These are phyloP conservation scores for Exidia glandulosa DNA, from an alignment of 768 basidiomycete species.

Conservation along the genomic window DNA sequence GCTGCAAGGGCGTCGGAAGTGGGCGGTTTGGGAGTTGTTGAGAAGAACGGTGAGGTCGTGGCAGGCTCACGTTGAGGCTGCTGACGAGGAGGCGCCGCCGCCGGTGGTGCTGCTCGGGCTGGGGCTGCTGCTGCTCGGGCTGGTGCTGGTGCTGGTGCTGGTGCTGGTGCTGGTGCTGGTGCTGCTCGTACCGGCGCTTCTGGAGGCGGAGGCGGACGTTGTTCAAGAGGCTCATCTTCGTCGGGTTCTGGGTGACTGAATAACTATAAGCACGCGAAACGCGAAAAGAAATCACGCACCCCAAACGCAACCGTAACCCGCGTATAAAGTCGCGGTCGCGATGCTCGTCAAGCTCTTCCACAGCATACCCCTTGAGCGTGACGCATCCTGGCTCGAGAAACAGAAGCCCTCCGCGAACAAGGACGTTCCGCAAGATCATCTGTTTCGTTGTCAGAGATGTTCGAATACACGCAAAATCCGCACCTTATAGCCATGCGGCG, in stretches of 20 bases:
- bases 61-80: too few relatives aligned
- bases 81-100: too few relatives aligned
- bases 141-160: too few relatives aligned
- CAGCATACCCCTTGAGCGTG: constrained; percentile 45
- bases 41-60: neutral
- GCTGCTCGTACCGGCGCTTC: too few relatives aligned
- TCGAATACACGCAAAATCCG: neutral
- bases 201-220: neutral
- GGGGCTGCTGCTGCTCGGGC: too few relatives aligned
- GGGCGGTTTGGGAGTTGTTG: too few relatives aligned
- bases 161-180: too few relatives aligned
- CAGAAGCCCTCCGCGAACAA: constrained; percentile 57
- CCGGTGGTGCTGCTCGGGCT: too few relatives aligned
- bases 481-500: constrained; percentile 78
- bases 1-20: neutral
- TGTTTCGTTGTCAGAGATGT: constrained; percentile 18
- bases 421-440: constrained; percentile 61
- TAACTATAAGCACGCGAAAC: neutral
- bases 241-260: constrained; percentile 2
- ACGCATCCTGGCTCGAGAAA: constrained; percentile 67
- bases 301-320: constrained; percentile 50
- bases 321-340: constrained; percentile 51
- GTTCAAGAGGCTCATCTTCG: neutral
- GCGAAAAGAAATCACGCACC: constrained; percentile 35
- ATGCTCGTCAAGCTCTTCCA: constrained; percentile 51